These are phyloP conservation scores for Penicillium verhagenii DNA, from an alignment of 495 filamentous ascomycete genomes.

Conservation along the genomic window DNA sequence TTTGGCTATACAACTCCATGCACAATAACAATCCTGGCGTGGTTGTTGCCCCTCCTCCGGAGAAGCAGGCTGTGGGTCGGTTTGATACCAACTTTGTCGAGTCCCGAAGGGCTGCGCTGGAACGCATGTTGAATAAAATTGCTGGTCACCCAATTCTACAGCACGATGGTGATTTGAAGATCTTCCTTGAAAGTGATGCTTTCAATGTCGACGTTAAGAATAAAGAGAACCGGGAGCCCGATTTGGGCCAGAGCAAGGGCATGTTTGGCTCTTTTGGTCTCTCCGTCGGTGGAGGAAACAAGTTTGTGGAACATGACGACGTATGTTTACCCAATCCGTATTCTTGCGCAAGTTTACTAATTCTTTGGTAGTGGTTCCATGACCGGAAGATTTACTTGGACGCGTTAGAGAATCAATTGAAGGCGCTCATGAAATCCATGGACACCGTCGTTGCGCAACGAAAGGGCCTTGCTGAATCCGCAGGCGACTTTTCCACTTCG, in stretches of 20 bases:
- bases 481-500: conserved; percentile 86
- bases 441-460: conserved; percentile 88
- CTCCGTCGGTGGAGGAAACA: conserved; percentile 66
- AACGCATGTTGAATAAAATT: conserved; percentile 96
- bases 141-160: conserved; percentile 88
- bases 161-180: conserved; percentile 88
- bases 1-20: conserved; percentile 94
- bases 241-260: conserved; percentile 85
- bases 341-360: conserved; percentile 2
- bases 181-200: conserved; percentile 92
- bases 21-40: conserved; percentile 94
- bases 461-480: conserved; percentile 88
- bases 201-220: conserved; percentile 97
- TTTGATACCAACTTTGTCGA: conserved; percentile 98
- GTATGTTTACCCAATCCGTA: conserved; percentile 49
- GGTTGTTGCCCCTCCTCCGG: conserved; percentile 92
- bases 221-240: conserved; percentile 88
- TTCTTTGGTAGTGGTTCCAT: conserved; percentile 79
- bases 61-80: conserved; percentile 95
- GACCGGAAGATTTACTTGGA: conserved; percentile 93
- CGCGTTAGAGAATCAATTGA: conserved; percentile 91
- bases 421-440: conserved; percentile 88
- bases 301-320: conserved; percentile 98
- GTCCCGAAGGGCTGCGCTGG: conserved; percentile 80
- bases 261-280: conserved; percentile 85